Percentiles rank a stretch among this genome's conserved stretches.
Conservation (phyloP, 2,329 filamentous ascomycete species). For the Pyrenochaeta sp. region DNA sequence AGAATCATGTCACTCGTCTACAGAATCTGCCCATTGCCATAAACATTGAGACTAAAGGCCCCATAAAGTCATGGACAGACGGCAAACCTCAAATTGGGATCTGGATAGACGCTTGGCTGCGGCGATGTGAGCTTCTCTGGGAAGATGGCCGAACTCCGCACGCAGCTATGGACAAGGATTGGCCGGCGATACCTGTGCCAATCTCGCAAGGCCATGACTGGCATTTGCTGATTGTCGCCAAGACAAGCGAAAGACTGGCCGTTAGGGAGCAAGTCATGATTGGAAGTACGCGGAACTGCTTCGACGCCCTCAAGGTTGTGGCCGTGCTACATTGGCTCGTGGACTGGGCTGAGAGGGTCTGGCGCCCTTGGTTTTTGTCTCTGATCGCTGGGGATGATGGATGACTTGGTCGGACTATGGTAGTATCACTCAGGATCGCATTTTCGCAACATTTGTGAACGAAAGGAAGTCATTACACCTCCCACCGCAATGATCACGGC, state of each 20-base stretch:
- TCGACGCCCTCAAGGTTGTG: constrained; percentile 33
- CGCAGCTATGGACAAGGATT: constrained; percentile 4
- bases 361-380: constrained; percentile 34
- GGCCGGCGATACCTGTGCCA: constrained; percentile 29
- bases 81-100: constrained; percentile 35
- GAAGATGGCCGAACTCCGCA: constrained; percentile 2
- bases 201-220: constrained; percentile 38
- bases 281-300: constrained; percentile 32
- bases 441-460: too few species aligned
- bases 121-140: constrained; percentile 24
- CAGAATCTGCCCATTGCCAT: constrained; percentile 30
- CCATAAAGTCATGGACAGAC: constrained; percentile 37
- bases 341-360: constrained; percentile 35
- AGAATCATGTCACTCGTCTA: constrained; percentile 25
- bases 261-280: constrained; percentile 32
- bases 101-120: constrained; percentile 34
- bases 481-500: too few species aligned
- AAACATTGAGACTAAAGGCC: constrained; percentile 33
- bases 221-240: constrained; percentile 34
- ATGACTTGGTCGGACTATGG: not conserved
- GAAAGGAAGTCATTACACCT: too few species aligned
- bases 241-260: constrained; percentile 21
- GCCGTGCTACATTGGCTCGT: constrained; percentile 34
- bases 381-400: constrained; percentile 10
- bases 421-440: not conserved